Evolutionary conservation across 129 eudicot species (phyloP), one percentile per base, ranked within the genome.

Genomic region (Erigeron canadensis): DNA sequence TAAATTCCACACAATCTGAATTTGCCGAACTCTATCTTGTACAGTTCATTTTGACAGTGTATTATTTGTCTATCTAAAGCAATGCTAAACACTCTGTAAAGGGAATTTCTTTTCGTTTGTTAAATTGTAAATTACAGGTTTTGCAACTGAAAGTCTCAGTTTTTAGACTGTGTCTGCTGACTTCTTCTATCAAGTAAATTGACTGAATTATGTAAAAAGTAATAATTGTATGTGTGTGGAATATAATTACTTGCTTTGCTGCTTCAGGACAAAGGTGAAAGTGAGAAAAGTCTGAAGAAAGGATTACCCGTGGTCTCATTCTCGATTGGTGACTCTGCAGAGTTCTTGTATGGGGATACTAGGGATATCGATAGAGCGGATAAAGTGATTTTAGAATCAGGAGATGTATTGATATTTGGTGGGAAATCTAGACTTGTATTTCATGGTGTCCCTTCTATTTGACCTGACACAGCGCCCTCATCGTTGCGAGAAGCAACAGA

Each of bases 331-430:
- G 93, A 89, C 55, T 68, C 88, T 17, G 96, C 98, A 9, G 98
- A 89, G 66, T 93, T 93, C 51, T 80, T 89, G 16, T 89, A 80
- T 64, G 84, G 88, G 65, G 88, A 89, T 46, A 71, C 73, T 28
- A 76, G 84, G 67, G 87, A 75, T 69, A n/a, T 70, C 21, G 74
- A 75, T 7, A 80, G 82, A 70, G 86, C 95, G n/a, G 75, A 82
- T 1, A 89, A 84, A 54, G 86, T 89, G 7, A 46, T 40, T 7
- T 58, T 93, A 57, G 87, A 85, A 74, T 89, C 98, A 15, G 98
- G 98, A n/a, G 98, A 93, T 67, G 92, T 93, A 41, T 70, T 89
- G 72, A 84, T 93, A 73, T 93, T 85, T 67, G 98, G 98, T 43
- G 98, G 98, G 46, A 73, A 89, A 77, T 87, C 98, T 8, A 85